Conservation (phyloP, 2,329 filamentous ascomycete genomes). For the Exophiala xenobiotica region DNA sequence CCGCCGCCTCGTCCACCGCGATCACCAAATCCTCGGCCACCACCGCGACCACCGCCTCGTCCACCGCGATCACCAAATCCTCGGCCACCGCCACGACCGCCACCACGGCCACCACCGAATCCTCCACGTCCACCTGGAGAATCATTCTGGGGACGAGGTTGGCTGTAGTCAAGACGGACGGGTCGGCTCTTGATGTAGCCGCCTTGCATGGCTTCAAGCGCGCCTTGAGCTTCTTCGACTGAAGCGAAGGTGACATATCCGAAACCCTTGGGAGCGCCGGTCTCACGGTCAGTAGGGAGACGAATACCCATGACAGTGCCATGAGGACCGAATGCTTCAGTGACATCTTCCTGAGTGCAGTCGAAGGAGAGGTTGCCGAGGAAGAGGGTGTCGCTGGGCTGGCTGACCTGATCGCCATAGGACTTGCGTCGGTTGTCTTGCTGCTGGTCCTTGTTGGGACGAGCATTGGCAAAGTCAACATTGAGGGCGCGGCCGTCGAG, state of each 20-base stretch:
- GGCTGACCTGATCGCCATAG: constrained; percentile 77
- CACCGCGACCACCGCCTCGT: constrained; percentile 47
- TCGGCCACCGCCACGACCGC: constrained; percentile 53
- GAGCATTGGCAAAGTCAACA: constrained; percentile 73
- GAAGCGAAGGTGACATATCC: constrained; percentile 84
- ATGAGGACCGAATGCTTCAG: constrained; percentile 70
- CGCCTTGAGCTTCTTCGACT: constrained; percentile 77
- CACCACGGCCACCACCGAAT: constrained; percentile 45
- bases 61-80: constrained; percentile 55
- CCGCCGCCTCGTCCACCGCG: constrained; percentile 49
- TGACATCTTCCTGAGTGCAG: constrained; percentile 72
- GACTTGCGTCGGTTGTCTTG: constrained; percentile 52
- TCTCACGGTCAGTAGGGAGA: constrained; percentile 83
- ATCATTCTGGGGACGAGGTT: constrained; percentile 61
- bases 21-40: constrained; percentile 51
- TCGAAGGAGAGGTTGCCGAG: constrained; percentile 89
- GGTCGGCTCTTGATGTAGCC: constrained; percentile 69
- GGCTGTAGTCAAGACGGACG: constrained; percentile 80
- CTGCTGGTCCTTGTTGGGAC: constrained; percentile 61
- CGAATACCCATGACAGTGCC: constrained; percentile 74
- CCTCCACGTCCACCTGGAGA: constrained; percentile 40
- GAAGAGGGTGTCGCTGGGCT: constrained; percentile 83
- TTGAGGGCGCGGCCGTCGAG: constrained; percentile 74
- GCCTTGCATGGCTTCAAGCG: constrained; percentile 69
- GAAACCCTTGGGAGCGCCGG: constrained; percentile 84